phyloP scores from a whole-genome alignment of 2,329 filamentous ascomycete genomes.

The Aspergillus ustus region DNA sequence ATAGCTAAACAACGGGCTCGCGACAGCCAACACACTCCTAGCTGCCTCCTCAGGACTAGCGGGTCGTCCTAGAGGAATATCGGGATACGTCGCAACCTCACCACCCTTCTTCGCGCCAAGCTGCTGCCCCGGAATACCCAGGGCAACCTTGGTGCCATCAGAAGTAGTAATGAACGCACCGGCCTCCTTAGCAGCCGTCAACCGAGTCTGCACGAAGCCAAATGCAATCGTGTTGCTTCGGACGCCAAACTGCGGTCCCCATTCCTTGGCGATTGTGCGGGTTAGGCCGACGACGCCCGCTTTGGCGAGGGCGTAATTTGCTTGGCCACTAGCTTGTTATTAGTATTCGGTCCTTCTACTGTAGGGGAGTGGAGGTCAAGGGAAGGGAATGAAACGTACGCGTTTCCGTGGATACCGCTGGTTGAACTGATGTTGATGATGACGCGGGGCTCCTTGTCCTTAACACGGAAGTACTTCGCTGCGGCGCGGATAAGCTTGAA shows the following conservation, averaged over 20 bases:
- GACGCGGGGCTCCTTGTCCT: constrained; percentile 76
- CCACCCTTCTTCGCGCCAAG: constrained; percentile 34
- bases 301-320: constrained; percentile 86
- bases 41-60: constrained; percentile 83
- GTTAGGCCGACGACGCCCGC: constrained; percentile 81
- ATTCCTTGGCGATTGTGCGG: constrained; percentile 90
- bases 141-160: constrained; percentile 73
- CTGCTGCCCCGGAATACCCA: constrained; percentile 73
- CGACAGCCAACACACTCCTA: constrained; percentile 74
- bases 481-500: constrained; percentile 82
- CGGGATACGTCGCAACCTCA: constrained; percentile 55
- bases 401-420: constrained; percentile 81
- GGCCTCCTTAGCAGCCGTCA: constrained; percentile 83
- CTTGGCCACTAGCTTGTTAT: constrained; percentile 63
- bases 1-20: constrained; percentile 81
- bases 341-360: constrained; percentile 2
- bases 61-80: constrained; percentile 78
- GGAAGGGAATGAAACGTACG: constrained; percentile 42
- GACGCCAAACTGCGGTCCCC: constrained; percentile 83
- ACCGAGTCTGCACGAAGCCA: constrained; percentile 76
- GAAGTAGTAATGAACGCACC: constrained; percentile 79
- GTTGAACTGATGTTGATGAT: constrained; percentile 86
- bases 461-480: constrained; percentile 85
- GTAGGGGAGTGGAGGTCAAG: not conserved
- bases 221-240: constrained; percentile 84